Base-by-base conservation (phyloP, 805 yeast genomes). In the Yarrowia hollandica region DNA sequence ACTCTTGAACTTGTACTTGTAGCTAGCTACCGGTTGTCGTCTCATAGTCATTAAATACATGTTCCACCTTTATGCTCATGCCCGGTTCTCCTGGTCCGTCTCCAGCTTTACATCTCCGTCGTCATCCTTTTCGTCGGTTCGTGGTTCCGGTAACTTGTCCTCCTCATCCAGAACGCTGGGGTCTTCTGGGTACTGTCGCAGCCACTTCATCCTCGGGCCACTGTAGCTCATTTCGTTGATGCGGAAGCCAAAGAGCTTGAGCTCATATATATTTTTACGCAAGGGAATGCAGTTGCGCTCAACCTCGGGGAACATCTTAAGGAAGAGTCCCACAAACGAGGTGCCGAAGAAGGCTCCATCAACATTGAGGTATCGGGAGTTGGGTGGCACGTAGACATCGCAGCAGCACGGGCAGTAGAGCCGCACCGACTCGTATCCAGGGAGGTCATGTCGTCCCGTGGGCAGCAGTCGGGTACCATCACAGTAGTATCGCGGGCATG, bases 271-370 rank as follows among this genome's bases (percentile, higher is more conserved):
- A 41, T 77, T 80, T 64, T 77, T 75, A 63, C 82, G 75, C 67
- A 87, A 77, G 60, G 81, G 77, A 60, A 79, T 77, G 64, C 89
- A 84, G 67, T 87, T 90, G 66, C 82, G 82, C 68, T 87, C 96
- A 54, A 90, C 82, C 64, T 90, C 97, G n/a, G 94, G 90, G 74
- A 86, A 90, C 80, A 88, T 86, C 69, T 90, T 88, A 62, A 94
- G 82, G 67, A 94, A 87, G 65, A 94, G 79, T 1, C 97, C 97
- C 0, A 97, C 94, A 74, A 94, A 94, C 31, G 95, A 85, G 0
- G 98, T 90, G 5, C 99, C 98, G 75, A 95, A 94, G 68, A 86
- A 94, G 0, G 98, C 97, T 5, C 99, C 99, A 72, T 94, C 99
- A 39, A 94, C 82, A 68, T 89, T 88, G 60, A 88, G 75, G 72